Conservation (phyloP, 495 filamentous ascomycete species). For the Rhypophila decipiens region DNA sequence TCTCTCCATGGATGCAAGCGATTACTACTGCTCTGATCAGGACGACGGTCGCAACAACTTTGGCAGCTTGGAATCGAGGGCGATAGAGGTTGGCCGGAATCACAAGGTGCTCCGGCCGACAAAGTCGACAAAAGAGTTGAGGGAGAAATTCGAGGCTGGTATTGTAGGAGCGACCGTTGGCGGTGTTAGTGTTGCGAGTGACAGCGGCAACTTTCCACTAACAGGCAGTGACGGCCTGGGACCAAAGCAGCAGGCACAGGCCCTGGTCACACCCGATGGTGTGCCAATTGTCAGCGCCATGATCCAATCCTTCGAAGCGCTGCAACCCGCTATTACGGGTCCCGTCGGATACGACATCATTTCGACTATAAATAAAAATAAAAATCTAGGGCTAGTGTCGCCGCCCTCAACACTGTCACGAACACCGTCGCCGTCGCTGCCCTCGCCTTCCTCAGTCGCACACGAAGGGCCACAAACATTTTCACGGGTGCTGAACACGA, state of each 20-base stretch:
- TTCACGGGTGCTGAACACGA: neutral
- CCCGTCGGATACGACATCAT: conserved; percentile 19
- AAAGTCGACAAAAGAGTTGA: no score
- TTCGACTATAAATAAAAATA: conserved; percentile 9
- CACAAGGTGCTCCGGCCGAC: no score
- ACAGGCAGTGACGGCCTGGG: neutral
- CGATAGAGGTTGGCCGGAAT: neutral
- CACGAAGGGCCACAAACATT: neutral
- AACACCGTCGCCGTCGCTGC: conserved; percentile 14
- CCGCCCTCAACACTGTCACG: conserved; percentile 16
- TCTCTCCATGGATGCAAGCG: conserved; percentile 37
- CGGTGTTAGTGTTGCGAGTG: neutral
- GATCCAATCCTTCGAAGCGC: conserved; percentile 27
- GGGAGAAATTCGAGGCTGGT: no score
- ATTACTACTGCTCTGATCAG: conserved; percentile 16
- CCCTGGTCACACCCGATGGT: conserved; percentile 9
- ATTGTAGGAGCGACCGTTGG: conserved; percentile 1
- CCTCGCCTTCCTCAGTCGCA: conserved; percentile 1
- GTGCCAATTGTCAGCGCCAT: conserved; percentile 20
- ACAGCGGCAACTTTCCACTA: neutral
- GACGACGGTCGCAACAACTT: conserved; percentile 1
- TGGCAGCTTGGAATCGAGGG: neutral
- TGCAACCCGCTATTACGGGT: conserved; percentile 16
- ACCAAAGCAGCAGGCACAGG: conserved; percentile 2
- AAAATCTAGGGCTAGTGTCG: conserved; percentile 9